phyloP scores from a whole-genome alignment of 2,329 filamentous ascomycete genomes.

The Xylaria sp. region DNA sequence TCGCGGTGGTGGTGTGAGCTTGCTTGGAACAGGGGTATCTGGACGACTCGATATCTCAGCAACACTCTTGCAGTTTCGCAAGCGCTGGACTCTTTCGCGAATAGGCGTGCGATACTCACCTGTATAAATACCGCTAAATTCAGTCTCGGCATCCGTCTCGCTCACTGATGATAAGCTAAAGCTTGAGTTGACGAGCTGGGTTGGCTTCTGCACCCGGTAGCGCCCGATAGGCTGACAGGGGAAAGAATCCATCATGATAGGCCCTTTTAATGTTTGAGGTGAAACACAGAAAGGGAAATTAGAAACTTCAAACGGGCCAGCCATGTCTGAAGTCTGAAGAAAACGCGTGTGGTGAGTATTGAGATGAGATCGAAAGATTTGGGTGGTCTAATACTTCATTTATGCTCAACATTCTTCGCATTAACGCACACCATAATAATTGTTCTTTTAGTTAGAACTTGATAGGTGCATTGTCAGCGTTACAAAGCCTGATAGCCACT shows the following conservation, averaged over 20 bases:
- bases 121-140: slow-evolving; percentile 26
- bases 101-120: slow-evolving; percentile 37
- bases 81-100: slow-evolving; percentile 30
- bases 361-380: not conserved
- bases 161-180: not conserved
- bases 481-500: not conserved
- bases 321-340: slow-evolving; percentile 12
- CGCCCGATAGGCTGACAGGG: not conserved
- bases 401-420: slow-evolving; percentile 1
- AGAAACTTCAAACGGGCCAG: slow-evolving; percentile 1
- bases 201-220: not conserved
- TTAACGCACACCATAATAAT: not conserved
- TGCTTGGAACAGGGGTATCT: not conserved
- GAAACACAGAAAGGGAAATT: not conserved
- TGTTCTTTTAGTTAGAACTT: too few species aligned
- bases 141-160: not conserved
- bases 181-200: not conserved
- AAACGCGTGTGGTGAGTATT: not conserved
- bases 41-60: not conserved
- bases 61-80: slow-evolving; percentile 14
- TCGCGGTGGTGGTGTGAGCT: not conserved
- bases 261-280: not conserved
- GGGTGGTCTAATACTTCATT: not conserved
- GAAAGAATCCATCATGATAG: slow-evolving; percentile 24
- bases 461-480: not conserved